These are phyloP conservation scores for Cladosporium cucumerinum DNA, from an alignment of 2,329 filamentous ascomycete genomes.

Conservation along the genomic window DNA sequence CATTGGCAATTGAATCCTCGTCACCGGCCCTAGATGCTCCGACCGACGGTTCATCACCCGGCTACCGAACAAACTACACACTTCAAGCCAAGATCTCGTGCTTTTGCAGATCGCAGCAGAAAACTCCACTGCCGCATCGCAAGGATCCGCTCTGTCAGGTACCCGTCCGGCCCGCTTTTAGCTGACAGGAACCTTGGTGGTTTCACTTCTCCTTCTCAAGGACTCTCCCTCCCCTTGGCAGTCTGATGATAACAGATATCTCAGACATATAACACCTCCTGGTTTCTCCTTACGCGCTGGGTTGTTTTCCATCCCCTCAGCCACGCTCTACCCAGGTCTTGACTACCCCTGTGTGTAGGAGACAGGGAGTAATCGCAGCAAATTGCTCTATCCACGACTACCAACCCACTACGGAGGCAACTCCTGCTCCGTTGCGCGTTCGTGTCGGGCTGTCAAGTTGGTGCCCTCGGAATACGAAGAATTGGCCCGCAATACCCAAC, in stretches of 20 bases:
- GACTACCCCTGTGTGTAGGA: background rate
- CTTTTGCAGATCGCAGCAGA: background rate
- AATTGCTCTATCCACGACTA: background rate
- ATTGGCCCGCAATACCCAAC: background rate
- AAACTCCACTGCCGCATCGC: constrained; percentile 1
- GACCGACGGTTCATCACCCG: background rate
- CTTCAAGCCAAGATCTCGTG: background rate
- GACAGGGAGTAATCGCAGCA: too few species aligned
- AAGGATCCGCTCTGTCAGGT: background rate
- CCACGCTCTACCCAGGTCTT: background rate
- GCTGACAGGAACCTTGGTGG: background rate
- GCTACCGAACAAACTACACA: background rate
- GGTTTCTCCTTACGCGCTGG: background rate
- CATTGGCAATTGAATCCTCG: background rate
- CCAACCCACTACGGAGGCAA: background rate
- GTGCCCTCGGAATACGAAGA: background rate
- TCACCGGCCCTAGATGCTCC: background rate
- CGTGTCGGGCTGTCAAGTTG: background rate
- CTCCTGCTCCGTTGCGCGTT: background rate
- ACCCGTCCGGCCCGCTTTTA: constrained; percentile 7
- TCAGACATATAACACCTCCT: constrained; percentile 11
- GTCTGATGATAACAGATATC: background rate
- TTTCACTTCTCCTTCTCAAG: constrained; percentile 2
- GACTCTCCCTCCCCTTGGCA: background rate
- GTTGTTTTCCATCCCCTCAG: background rate